Conservation (phyloP, 345 rosid species). For the Camelina laxa region DNA sequence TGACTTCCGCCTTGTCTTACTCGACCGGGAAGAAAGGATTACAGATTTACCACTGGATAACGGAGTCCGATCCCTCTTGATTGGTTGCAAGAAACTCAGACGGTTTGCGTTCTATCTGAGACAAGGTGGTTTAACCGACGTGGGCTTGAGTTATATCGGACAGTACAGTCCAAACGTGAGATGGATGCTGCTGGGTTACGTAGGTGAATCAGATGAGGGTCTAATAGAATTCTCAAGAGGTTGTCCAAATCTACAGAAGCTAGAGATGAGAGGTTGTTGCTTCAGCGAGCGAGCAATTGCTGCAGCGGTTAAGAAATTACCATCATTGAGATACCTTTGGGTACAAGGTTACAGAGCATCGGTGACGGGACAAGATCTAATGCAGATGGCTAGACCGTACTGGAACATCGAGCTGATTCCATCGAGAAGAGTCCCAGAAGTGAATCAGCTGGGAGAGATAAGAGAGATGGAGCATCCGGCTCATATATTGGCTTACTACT, state of each 20-base stretch:
- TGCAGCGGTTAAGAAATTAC: conserved; percentile 58
- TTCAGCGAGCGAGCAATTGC: conserved; percentile 85
- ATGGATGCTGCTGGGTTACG: conserved; percentile 93
- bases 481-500: conserved; percentile 90
- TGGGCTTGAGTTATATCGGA: conserved; percentile 83
- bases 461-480: conserved; percentile 67
- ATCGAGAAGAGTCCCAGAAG: conserved; percentile 47
- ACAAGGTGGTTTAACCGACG: conserved; percentile 79
- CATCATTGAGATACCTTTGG: conserved; percentile 91
- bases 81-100: conserved; percentile 77
- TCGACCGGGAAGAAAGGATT: conserved; percentile 69
- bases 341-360: conserved; percentile 88
- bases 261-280: conserved; percentile 93
- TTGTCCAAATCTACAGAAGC: conserved; percentile 83
- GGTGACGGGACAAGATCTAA: conserved; percentile 56
- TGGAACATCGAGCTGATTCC: conserved; percentile 97
- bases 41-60: conserved; percentile 88
- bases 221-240: conserved; percentile 79
- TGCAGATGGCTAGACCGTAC: conserved; percentile 82
- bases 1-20: conserved; percentile 90
- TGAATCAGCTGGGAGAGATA: conserved; percentile 42
- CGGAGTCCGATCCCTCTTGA: conserved; percentile 85
- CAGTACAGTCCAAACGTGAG: conserved; percentile 73
- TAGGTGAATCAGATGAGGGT: conserved; percentile 83
- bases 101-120: conserved; percentile 86